Evolutionary conservation across 106 monocot species (phyloP).

Genomic region (Dendrobium nobile): DNA sequence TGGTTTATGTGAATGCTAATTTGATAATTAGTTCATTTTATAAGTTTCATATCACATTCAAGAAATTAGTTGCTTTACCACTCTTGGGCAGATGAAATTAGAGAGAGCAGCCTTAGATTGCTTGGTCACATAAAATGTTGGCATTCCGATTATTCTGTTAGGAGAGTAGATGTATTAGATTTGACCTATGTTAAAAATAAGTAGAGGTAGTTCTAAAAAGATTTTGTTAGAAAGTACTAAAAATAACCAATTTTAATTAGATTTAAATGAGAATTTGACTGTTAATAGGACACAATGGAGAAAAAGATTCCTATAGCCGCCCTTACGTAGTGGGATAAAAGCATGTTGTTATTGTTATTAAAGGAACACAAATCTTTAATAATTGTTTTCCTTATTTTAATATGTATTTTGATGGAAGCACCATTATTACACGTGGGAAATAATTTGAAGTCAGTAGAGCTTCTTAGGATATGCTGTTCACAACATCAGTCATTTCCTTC

Average conservation of each 20-base stretch:
- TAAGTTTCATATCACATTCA: not conserved
- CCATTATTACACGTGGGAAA: not conserved
- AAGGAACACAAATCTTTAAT: not conserved
- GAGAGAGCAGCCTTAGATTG: too few species aligned
- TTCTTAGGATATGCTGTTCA: not conserved
- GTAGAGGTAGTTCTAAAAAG: too few species aligned
- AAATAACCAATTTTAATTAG: too few species aligned
- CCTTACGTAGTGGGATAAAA: too few species aligned
- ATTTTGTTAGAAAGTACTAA: too few species aligned
- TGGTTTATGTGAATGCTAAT: not conserved
- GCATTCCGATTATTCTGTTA: too few species aligned
- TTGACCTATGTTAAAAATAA: too few species aligned
- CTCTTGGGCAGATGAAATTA: not conserved
- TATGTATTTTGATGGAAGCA: not conserved
- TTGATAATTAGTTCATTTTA: not conserved
- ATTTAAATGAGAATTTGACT: too few species aligned
- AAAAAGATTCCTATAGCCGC: too few species aligned
- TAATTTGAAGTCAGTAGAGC: not conserved
- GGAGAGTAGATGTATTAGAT: too few species aligned
- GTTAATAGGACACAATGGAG: too few species aligned
- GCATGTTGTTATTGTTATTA: not conserved
- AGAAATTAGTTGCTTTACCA: not conserved
- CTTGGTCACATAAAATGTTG: too few species aligned
- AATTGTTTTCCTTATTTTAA: not conserved
- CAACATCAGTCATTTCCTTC: not conserved